Evolutionary conservation across 2,329 filamentous ascomycete species (phyloP).

Genomic region (Hypoxylon sp.): DNA sequence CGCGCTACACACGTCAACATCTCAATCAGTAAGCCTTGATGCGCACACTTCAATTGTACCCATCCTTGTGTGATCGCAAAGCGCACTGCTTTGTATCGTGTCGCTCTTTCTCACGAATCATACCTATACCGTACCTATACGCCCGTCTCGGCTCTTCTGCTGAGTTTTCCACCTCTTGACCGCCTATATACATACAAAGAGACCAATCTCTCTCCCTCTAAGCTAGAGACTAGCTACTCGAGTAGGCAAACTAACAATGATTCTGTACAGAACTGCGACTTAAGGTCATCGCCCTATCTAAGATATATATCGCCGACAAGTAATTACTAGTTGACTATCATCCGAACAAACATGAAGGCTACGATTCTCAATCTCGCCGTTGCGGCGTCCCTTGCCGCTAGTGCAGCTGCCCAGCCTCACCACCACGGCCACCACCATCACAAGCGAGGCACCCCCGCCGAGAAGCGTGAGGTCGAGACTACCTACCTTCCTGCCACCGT

Average conservation of each 20-base stretch:
- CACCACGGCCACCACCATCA: constrained; percentile 71
- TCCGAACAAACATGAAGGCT: constrained; percentile 60
- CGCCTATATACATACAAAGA: background rate
- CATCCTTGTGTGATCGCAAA: constrained; percentile 14
- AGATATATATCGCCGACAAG: constrained; percentile 20
- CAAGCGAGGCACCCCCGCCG: constrained; percentile 62
- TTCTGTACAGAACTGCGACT: constrained; percentile 31
- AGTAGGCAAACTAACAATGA: constrained; percentile 30
- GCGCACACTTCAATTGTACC: constrained; percentile 3
- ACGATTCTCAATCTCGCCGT: constrained; percentile 61
- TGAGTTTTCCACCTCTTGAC: background rate
- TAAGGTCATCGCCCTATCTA: constrained; percentile 24
- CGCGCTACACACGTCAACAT: constrained; percentile 11
- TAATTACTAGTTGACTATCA: constrained; percentile 12
- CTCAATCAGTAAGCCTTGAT: constrained; percentile 34
- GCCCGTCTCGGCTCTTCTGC: background rate
- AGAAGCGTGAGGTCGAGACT: constrained; percentile 63
- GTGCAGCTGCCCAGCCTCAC: constrained; percentile 64
- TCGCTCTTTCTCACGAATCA: background rate
- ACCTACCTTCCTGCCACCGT: constrained; percentile 71
- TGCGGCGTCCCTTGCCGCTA: constrained; percentile 64
- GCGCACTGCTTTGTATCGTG: constrained; percentile 11
- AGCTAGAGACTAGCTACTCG: constrained; percentile 2
- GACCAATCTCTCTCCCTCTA: background rate
- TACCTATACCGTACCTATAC: background rate